phyloP scores from a whole-genome alignment of 768 basidiomycete genomes.

The Megacollybia marginata region DNA sequence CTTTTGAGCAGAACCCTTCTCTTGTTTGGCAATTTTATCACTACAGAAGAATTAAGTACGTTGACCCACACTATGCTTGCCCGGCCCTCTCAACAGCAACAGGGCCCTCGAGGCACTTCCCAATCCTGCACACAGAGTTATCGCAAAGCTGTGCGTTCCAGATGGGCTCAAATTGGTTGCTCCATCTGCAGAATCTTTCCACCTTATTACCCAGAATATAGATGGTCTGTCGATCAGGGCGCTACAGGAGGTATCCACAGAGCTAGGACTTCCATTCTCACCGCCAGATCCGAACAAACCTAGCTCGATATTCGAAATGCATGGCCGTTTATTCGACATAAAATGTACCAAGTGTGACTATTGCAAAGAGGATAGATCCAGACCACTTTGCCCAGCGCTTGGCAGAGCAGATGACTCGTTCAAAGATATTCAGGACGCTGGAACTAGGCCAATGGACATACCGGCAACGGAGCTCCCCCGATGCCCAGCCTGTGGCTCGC shows the following conservation, averaged over 20 bases:
- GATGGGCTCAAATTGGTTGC: constrained; percentile 27
- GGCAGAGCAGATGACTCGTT: constrained; percentile 32
- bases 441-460: constrained; percentile 20
- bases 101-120: constrained; percentile 42
- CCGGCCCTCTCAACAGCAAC: constrained; percentile 5
- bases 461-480: constrained; percentile 32
- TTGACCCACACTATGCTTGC: not conserved
- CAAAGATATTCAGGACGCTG: constrained; percentile 13
- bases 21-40: constrained; percentile 63
- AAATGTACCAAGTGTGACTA: constrained; percentile 42
- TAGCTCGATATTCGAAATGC: constrained; percentile 47
- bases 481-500: constrained; percentile 33
- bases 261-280: not conserved
- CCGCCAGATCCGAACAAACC: constrained; percentile 3
- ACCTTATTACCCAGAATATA: constrained; percentile 57
- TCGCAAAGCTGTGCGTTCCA: constrained; percentile 39
- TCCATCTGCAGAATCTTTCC: constrained; percentile 33
- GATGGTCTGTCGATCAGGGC: constrained; percentile 43
- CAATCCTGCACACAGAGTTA: constrained; percentile 48
- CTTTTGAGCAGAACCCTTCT: constrained; percentile 39
- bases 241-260: constrained; percentile 19
- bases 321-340: constrained; percentile 50
- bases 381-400: constrained; percentile 39
- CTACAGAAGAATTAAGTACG: constrained; percentile 44
- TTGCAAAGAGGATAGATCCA: constrained; percentile 28